Base-by-base conservation (phyloP, 2,329 filamentous ascomycete species). In the Shiraia sp. region DNA sequence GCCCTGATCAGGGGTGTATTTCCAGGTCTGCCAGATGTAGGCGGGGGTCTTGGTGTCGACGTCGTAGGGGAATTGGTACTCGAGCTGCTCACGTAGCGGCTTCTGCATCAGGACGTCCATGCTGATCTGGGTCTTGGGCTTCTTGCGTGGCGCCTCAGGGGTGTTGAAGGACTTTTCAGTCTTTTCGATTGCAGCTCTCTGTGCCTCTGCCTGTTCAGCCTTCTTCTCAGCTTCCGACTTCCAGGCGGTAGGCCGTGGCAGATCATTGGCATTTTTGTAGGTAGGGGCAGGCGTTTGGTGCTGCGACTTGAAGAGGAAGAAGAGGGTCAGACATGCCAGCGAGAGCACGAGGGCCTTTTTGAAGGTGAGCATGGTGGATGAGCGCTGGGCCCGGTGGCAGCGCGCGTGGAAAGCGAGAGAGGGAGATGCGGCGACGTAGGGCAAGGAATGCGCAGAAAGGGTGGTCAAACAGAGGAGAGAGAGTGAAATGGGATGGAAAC, bases 1-100 rank as follows among this genome's bases (percentile, higher is more conserved):
- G 36, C 82, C 78, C 15, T 89, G 87, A 1, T 85, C 80, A 0
- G 92, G 91, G 1, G 83, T 88, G 62, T 83, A 86, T 70, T 95
- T 96, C 93, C 93, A 99, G 10, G 93, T 99, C 77, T 99, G 93
- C 93, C 93, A 99, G 65, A 99, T 95, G 75, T 96, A 97, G 42
- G 90, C 91, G 3, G 93, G 93, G 69, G 97, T 97, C 69, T 92
- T 95, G 57, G 78, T 72, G 63, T 90, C 83, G 49, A 92, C 79
- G 62, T 96, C 88, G 77, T 97, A 99, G 14, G 91, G 90, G 71
- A 93, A 97, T 58, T 95, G 88, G 75, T 95, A 96, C 37, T 85
- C 86, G 42, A 99, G 82, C 73, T 93, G 81, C 51, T 96, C 75
- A 80, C 87, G 77, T 38, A 91, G 78, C 12, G 87, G 83, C 72